These are phyloP conservation scores for Cordyceps cicadae DNA, from an alignment of 2,329 filamentous ascomycete genomes.

Conservation along the genomic window DNA sequence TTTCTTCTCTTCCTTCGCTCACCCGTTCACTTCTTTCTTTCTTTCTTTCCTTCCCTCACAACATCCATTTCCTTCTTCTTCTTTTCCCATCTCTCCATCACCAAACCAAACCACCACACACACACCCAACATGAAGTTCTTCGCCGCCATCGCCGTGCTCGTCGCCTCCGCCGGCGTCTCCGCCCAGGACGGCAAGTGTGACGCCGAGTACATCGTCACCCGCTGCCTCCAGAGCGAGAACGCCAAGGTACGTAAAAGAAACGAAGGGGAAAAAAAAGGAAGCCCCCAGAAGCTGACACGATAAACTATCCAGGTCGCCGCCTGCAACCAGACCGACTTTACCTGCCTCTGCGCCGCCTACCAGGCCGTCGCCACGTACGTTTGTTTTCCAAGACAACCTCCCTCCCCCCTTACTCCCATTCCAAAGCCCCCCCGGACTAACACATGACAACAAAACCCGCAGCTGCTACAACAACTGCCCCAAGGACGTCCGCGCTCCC, in stretches of 20 bases:
- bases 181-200: conserved; percentile 28
- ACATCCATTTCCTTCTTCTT: no score
- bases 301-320: conserved; percentile 23
- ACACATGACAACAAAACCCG: background rate
- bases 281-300: background rate
- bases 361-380: conserved; percentile 38
- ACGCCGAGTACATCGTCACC: conserved; percentile 39
- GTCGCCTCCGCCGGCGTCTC: conserved; percentile 26
- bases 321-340: conserved; percentile 34
- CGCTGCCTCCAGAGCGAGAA: conserved; percentile 34
- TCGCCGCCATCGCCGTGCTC: conserved; percentile 32
- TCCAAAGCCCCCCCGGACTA: no score
- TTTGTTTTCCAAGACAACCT: conserved; percentile 3
- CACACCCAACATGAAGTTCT: conserved; percentile 38
- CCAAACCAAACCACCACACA: no score
- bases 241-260: conserved; percentile 24
- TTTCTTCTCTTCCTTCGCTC: no score
- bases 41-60: no score
- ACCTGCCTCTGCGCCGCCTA: conserved; percentile 39
- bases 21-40: no score
- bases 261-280: background rate
- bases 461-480: conserved; percentile 51
- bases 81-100: background rate
- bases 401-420: no score
- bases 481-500: conserved; percentile 34